A percentile compares a stretch with the other conserved stretches of the same genome.
These are phyloP conservation scores for Cerioporus squamosus DNA, from an alignment of 1,284 basidiomycete species.

Conservation along the genomic window DNA sequence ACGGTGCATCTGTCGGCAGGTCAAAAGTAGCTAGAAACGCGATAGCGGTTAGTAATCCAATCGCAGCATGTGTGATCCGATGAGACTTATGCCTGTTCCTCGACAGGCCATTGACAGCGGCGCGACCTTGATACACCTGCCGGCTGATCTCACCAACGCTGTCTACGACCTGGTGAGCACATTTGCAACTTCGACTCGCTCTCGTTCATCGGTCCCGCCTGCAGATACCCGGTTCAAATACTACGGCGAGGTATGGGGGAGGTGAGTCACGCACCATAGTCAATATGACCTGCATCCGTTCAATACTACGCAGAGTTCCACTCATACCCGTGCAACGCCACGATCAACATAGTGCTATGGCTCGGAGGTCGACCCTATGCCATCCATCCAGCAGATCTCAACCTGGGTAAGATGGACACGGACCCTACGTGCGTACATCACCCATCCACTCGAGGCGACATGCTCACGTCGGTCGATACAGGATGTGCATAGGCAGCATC, in stretches of 20 bases:
- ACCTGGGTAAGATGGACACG: conserved; percentile 51
- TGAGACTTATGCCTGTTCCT: too few relatives aligned
- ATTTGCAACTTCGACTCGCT: not conserved
- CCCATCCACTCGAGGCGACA: not conserved
- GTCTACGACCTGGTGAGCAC: conserved; percentile 47
- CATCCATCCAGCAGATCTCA: conserved; percentile 67
- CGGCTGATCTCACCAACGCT: conserved; percentile 38
- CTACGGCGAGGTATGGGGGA: conserved; percentile 44
- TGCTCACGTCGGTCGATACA: conserved; percentile 14
- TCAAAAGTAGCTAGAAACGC: conserved; percentile 27
- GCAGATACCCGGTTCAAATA: conserved; percentile 53
- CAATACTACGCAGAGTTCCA: conserved; percentile 45
- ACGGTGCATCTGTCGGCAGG: conserved; percentile 42
- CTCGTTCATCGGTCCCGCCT: not conserved
- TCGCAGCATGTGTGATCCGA: too few relatives aligned
- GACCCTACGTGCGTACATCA: conserved; percentile 34
- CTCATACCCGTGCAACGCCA: conserved; percentile 51
- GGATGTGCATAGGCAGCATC: conserved; percentile 71
- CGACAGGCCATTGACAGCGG: conserved; percentile 69
- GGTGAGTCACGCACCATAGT: conserved; percentile 34
- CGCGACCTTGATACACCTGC: conserved; percentile 61
- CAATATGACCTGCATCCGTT: not conserved
- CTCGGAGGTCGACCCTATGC: conserved; percentile 58
- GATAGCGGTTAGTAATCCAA: conserved; percentile 43
- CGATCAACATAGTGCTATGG: conserved; percentile 46